A percentile compares a stretch with the other conserved stretches of the same genome.
These are phyloP conservation scores for Pythium coloratum DNA, from an alignment of 352 stramenopile species.

Conservation along the genomic window DNA sequence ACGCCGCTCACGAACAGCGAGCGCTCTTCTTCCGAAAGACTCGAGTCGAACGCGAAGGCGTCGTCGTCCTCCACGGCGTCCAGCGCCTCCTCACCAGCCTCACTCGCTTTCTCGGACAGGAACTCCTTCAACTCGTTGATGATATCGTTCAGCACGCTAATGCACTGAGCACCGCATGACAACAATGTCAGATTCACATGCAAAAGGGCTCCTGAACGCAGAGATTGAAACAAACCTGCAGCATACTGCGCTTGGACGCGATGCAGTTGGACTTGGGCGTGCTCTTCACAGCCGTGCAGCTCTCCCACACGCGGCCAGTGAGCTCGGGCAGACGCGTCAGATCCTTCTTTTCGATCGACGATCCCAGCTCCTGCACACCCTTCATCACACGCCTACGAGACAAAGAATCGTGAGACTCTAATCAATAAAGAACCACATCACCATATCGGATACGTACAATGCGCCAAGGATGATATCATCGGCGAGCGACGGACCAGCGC, in stretches of 20 bases:
- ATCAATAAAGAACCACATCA: not conserved
- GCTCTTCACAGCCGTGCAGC: conserved; percentile 47
- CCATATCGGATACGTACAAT: conserved; percentile 40
- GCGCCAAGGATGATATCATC: conserved; percentile 68
- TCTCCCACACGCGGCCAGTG: conserved; percentile 84
- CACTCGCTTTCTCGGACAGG: conserved; percentile 45
- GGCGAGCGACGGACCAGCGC: conserved; percentile 71
- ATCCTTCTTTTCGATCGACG: conserved; percentile 46
- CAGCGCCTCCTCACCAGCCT: conserved; percentile 27
- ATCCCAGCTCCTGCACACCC: conserved; percentile 59
- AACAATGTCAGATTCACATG: not conserved
- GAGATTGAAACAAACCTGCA: conserved; percentile 50
- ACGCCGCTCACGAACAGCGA: conserved; percentile 62
- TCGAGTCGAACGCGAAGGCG: conserved; percentile 79
- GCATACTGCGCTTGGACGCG: conserved; percentile 82
- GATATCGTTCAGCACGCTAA: conserved; percentile 81
- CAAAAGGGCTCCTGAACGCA: not conserved
- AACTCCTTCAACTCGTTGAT: conserved; percentile 81
- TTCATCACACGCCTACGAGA: conserved; percentile 66
- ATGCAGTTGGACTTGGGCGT: conserved; percentile 88
- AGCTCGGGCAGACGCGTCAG: conserved; percentile 62
- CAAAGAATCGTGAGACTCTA: not conserved
- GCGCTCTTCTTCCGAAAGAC: conserved; percentile 65
- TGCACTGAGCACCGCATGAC: conserved; percentile 39
- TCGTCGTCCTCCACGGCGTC: conserved; percentile 67